A percentile compares a stretch with the other conserved stretches of the same genome.
These are phyloP conservation scores for Trametes polyzona DNA, from an alignment of 1,284 basidiomycete species.

Conservation along the genomic window DNA sequence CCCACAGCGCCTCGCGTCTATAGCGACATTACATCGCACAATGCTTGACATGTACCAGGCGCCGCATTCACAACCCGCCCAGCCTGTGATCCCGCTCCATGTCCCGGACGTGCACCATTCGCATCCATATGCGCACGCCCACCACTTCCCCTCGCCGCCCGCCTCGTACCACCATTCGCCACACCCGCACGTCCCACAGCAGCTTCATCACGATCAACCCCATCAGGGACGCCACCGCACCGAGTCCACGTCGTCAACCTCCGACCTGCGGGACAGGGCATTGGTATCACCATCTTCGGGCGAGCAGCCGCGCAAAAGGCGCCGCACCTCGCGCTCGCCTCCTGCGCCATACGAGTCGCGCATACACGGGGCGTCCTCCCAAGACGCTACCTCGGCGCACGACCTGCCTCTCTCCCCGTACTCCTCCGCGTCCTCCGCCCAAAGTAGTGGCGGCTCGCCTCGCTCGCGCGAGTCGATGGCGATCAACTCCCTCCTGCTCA, in stretches of 20 bases:
- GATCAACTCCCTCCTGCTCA: slow-evolving; percentile 49
- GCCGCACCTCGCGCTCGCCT: slow-evolving; percentile 34
- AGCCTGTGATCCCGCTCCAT: slow-evolving; percentile 26
- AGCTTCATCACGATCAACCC: slow-evolving; percentile 18
- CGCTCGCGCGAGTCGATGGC: slow-evolving; percentile 39
- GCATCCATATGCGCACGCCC: slow-evolving; percentile 23
- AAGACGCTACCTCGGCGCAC: slow-evolving; percentile 17
- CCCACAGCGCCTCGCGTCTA: slow-evolving; percentile 66
- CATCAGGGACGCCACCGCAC: slow-evolving; percentile 22
- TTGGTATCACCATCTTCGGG: slow-evolving; percentile 7
- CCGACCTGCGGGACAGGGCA: slow-evolving; percentile 13
- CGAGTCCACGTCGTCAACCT: slow-evolving; percentile 22
- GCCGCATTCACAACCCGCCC: slow-evolving; percentile 10
- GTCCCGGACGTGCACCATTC: slow-evolving; percentile 23
- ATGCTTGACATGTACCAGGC: slow-evolving; percentile 65
- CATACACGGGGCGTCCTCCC: slow-evolving; percentile 12
- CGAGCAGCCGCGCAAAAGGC: slow-evolving; percentile 33
- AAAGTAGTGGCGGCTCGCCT: slow-evolving; percentile 36
- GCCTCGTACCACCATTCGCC: slow-evolving; percentile 35
- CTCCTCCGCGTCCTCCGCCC: slow-evolving; percentile 32
- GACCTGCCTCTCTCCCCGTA: slow-evolving; percentile 35
- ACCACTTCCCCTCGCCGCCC: slow-evolving; percentile 35
- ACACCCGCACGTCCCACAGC: slow-evolving; percentile 14
- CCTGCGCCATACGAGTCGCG: slow-evolving; percentile 19
- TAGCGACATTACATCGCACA: slow-evolving; percentile 68